These are phyloP conservation scores for Chaetomium olivaceum DNA, from an alignment of 2,329 filamentous ascomycete species.

Conservation along the genomic window DNA sequence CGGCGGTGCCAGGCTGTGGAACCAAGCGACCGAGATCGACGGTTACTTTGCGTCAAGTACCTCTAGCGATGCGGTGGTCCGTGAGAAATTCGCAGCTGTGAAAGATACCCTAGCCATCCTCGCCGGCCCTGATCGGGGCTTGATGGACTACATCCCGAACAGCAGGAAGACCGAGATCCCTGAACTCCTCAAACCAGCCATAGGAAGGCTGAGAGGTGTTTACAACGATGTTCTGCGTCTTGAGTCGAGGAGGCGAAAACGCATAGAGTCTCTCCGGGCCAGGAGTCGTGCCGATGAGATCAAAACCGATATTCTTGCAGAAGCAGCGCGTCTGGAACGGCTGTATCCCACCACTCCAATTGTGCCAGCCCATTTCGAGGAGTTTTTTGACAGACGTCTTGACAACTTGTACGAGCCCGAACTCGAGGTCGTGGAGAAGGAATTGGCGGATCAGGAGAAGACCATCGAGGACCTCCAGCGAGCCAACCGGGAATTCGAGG, in stretches of 20 bases:
- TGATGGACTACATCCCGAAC: constrained; percentile 88
- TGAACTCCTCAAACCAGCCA: constrained; percentile 75
- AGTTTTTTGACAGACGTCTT: constrained; percentile 81
- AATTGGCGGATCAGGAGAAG: constrained; percentile 74
- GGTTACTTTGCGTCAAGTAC: constrained; percentile 74
- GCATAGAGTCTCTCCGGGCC: constrained; percentile 74
- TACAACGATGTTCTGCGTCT: constrained; percentile 84
- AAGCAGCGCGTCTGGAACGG: constrained; percentile 82
- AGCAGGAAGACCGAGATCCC: constrained; percentile 78
- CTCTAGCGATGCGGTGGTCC: constrained; percentile 62
- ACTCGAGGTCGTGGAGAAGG: constrained; percentile 67
- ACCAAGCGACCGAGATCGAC: constrained; percentile 74
- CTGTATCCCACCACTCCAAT: constrained; percentile 82
- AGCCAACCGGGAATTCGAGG: constrained; percentile 76
- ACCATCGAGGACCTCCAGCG: constrained; percentile 69
- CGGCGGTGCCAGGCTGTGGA: constrained; percentile 68
- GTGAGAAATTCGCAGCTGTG: constrained; percentile 74
- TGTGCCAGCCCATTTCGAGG: constrained; percentile 86
- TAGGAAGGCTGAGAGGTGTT: constrained; percentile 72
- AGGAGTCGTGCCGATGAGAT: constrained; percentile 88
- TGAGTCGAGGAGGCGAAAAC: constrained; percentile 76
- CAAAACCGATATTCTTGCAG: constrained; percentile 76
- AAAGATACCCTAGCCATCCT: constrained; percentile 75
- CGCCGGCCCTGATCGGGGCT: constrained; percentile 73
- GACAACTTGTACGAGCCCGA: constrained; percentile 76